Evolutionary conservation across 441 rosid genomes (phyloP).

Genomic region (Codiaeum variegatum): DNA sequence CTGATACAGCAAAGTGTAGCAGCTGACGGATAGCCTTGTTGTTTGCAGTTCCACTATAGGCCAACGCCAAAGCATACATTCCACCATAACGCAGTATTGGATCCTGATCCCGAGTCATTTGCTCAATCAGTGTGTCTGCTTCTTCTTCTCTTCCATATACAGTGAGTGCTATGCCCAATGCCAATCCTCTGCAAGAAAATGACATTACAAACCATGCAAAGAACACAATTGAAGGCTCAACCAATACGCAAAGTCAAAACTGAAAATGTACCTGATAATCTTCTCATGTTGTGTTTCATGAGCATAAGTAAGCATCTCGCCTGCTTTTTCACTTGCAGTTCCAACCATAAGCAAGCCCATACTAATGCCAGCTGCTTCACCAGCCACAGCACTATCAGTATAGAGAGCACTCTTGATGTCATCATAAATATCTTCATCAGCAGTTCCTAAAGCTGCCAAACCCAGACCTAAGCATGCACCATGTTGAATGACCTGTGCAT

Average conservation of each 20-base stretch:
- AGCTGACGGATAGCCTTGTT: conserved; percentile 96
- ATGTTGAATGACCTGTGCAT: conserved; percentile 86
- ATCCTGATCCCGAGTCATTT: conserved; percentile 96
- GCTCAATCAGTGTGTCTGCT: conserved; percentile 93
- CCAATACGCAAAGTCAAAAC: conserved; percentile 4
- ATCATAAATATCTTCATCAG: conserved; percentile 89
- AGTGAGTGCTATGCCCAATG: conserved; percentile 90
- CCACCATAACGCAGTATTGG: conserved; percentile 97
- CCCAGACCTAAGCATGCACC: conserved; percentile 99
- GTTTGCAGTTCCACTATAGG: conserved; percentile 95
- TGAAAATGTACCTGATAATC: conserved; percentile 68
- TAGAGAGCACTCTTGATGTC: conserved; percentile 77
- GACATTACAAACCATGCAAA: neutral
- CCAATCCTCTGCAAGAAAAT: conserved; percentile 57
- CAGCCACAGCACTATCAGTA: conserved; percentile 92
- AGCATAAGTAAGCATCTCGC: conserved; percentile 96
- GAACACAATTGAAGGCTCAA: conserved; percentile 4
- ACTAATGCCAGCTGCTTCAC: conserved; percentile 99
- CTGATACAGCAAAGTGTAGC: conserved; percentile 95
- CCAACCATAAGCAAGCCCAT: conserved; percentile 99
- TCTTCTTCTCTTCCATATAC: conserved; percentile 97
- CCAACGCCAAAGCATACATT: conserved; percentile 94
- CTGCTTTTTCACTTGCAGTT: conserved; percentile 90
- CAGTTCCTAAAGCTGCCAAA: conserved; percentile 95
- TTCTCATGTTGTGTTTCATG: conserved; percentile 98